Evolutionary conservation across 768 basidiomycete species (phyloP).

Genomic region (Lactarius tabidus): DNA sequence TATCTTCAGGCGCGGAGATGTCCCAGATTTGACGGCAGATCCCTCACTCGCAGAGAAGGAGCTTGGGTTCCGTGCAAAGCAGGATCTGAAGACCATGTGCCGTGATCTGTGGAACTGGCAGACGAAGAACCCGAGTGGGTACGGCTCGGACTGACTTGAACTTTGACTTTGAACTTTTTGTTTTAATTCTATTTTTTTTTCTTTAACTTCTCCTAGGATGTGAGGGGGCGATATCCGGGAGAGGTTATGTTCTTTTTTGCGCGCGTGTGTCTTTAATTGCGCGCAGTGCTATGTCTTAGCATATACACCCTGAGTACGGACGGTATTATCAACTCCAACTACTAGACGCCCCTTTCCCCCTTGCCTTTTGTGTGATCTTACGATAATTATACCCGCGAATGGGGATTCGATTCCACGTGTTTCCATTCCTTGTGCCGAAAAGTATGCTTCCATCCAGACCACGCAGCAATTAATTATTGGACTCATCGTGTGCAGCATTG

Average conservation of each 20-base stretch:
- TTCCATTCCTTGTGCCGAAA: background rate
- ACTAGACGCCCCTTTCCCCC: conserved; percentile 8
- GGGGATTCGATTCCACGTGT: background rate
- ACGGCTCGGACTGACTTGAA: conserved; percentile 33
- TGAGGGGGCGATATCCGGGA: background rate
- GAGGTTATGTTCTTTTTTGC: background rate
- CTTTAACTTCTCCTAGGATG: background rate
- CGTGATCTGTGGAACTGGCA: conserved; percentile 99
- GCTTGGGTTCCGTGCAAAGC: conserved; percentile 83
- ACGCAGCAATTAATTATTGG: background rate
- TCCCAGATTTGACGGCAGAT: conserved; percentile 94
- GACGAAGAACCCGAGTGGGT: conserved; percentile 83
- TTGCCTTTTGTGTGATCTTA: background rate
- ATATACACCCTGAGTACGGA: conserved; percentile 14
- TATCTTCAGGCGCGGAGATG: conserved; percentile 76
- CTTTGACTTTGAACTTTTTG: background rate
- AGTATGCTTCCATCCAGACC: background rate
- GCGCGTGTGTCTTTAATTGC: background rate
- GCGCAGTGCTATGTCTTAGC: conserved; percentile 5
- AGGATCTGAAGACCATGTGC: conserved; percentile 89
- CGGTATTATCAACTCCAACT: conserved; percentile 8
- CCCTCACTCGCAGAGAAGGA: conserved; percentile 88
- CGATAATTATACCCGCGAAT: background rate
- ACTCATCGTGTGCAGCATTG: background rate
- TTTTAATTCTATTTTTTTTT: background rate